A percentile compares a stretch with the other conserved stretches of the same genome.
Conservation (phyloP, 2,329 filamentous ascomycete species). For the Clonostachys sp. region DNA sequence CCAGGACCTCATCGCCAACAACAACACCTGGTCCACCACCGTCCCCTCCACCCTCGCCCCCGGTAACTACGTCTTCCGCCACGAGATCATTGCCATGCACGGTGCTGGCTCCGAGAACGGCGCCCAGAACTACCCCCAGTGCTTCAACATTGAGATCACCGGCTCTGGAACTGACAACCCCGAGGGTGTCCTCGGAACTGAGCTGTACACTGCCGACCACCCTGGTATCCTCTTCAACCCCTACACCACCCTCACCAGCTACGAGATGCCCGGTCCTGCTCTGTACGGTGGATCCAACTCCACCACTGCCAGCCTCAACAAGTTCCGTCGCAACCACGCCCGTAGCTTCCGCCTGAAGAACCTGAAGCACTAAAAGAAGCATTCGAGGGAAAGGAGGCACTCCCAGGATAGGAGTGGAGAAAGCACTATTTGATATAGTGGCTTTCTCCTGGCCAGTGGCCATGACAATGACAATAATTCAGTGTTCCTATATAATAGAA, state of each 20-base stretch:
- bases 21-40: constrained; percentile 16
- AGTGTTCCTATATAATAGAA: too few species aligned
- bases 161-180: constrained; percentile 25
- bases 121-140: constrained; percentile 44
- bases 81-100: constrained; percentile 45
- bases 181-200: constrained; percentile 16
- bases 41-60: constrained; percentile 23
- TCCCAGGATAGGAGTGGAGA: too few species aligned
- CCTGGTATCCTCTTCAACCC: constrained; percentile 19
- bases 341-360: too few species aligned
- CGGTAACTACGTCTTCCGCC: constrained; percentile 38
- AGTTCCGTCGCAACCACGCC: too few species aligned
- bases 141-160: constrained; percentile 37
- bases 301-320: constrained; percentile 1
- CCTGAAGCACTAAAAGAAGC: too few species aligned
- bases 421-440: too few species aligned
- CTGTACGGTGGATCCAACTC: constrained; percentile 4
- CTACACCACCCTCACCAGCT: constrained; percentile 9
- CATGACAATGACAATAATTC: too few species aligned
- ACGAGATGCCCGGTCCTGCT: constrained; percentile 11
- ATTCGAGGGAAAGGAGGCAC: too few species aligned
- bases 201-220: constrained; percentile 14
- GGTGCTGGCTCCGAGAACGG: constrained; percentile 30
- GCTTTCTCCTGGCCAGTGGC: too few species aligned
- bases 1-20: constrained; percentile 33